phyloP scores from a whole-genome alignment of 1,284 basidiomycete species.

The Trametes polyzona region DNA sequence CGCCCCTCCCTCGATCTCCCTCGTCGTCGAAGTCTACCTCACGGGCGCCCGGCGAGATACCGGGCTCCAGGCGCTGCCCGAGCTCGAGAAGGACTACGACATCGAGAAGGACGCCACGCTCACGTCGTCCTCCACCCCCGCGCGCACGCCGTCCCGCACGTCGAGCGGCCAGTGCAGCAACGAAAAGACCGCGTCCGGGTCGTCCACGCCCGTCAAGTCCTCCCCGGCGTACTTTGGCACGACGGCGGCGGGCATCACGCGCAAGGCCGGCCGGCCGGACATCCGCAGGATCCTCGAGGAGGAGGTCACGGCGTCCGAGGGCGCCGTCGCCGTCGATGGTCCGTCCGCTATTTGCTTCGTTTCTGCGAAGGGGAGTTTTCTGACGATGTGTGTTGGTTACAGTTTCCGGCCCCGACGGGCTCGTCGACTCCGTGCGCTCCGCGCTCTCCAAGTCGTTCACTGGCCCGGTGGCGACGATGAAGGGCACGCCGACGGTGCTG shows the following conservation, averaged over 20 bases:
- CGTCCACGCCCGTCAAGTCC: slow-evolving; percentile 11
- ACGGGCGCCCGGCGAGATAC: slow-evolving; percentile 10
- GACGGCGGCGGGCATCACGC: slow-evolving; percentile 6
- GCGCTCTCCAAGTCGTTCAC: slow-evolving; percentile 27
- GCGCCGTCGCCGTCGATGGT: slow-evolving; percentile 31
- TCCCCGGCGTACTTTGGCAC: neutral
- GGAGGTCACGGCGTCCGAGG: slow-evolving; percentile 23
- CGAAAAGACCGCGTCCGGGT: slow-evolving; percentile 1
- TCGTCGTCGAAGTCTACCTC: slow-evolving; percentile 27
- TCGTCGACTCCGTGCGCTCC: slow-evolving; percentile 24
- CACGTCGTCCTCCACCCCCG: neutral
- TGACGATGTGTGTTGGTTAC: neutral
- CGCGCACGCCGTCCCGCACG: neutral
- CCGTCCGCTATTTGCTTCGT: slow-evolving; percentile 1
- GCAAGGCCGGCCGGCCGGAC: slow-evolving; percentile 21
- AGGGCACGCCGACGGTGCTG: slow-evolving; percentile 27
- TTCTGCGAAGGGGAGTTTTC: neutral
- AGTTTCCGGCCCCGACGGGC: slow-evolving; percentile 28
- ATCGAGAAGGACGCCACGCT: slow-evolving; percentile 7
- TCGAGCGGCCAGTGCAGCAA: neutral
- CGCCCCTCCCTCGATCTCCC: slow-evolving; percentile 16
- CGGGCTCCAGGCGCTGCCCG: neutral
- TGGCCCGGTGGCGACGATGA: slow-evolving; percentile 23
- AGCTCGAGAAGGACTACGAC: slow-evolving; percentile 12
- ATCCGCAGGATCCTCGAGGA: slow-evolving; percentile 25